Evolutionary conservation across 148 eudicot genomes (phyloP).

Genomic region (Oxyria digyna): DNA sequence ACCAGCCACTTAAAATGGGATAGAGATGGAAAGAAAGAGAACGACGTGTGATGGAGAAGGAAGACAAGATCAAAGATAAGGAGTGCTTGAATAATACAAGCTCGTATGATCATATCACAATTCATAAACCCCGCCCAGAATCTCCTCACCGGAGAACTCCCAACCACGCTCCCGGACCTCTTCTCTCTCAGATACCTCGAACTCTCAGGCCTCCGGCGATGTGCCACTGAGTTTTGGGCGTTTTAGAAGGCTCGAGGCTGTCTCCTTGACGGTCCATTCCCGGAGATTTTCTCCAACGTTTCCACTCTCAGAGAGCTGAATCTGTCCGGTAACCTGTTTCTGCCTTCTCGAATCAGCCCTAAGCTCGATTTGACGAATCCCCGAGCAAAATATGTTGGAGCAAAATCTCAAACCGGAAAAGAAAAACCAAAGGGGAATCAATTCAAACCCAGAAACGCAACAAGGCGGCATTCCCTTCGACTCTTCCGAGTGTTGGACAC

Average conservation of each 20-base stretch:
- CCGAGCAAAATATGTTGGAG: neutral
- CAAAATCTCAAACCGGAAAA: neutral
- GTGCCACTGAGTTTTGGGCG: conserved; percentile 41
- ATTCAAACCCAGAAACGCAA: neutral
- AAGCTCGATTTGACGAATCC: conserved; percentile 37
- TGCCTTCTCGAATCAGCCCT: conserved; percentile 37
- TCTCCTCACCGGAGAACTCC: conserved; percentile 31
- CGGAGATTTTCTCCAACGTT: conserved; percentile 33
- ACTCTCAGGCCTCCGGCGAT: conserved; percentile 45
- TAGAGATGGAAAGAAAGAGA: too few species aligned
- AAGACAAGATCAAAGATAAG: too few species aligned
- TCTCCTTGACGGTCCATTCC: conserved; percentile 54
- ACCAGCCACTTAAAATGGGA: too few species aligned
- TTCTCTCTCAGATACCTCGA: conserved; percentile 38
- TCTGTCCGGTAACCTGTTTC: conserved; percentile 46
- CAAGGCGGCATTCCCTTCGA: neutral
- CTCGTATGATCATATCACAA: too few species aligned
- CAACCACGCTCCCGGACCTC: conserved; percentile 23
- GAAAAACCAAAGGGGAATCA: neutral
- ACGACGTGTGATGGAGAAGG: too few species aligned
- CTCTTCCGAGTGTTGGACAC: neutral
- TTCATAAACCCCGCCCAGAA: conserved; percentile 43
- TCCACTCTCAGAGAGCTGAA: conserved; percentile 46
- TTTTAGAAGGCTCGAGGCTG: conserved; percentile 33
- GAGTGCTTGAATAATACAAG: too few species aligned